These are phyloP conservation scores for Talaromyces pinophilus DNA, from an alignment of 2,329 filamentous ascomycete genomes.

Conservation along the genomic window DNA sequence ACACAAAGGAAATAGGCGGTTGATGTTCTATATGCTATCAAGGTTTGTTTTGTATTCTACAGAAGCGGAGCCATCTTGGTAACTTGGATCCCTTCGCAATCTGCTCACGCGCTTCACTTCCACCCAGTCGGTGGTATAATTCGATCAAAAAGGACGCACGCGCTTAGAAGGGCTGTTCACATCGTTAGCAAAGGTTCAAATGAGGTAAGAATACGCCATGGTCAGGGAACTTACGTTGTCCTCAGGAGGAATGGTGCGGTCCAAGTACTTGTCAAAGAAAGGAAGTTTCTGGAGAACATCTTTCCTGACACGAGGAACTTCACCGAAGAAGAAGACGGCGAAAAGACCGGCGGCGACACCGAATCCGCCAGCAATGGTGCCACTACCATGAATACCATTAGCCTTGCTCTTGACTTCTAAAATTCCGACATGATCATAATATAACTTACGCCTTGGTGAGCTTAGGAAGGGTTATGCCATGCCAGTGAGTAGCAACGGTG, in stretches of 20 bases:
- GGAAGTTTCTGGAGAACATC: conserved; percentile 65
- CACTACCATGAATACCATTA: conserved; percentile 34
- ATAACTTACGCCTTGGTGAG: conserved; percentile 29
- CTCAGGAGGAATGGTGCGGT: conserved; percentile 61
- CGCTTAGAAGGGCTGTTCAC: conserved; percentile 40
- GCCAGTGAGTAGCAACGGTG: conserved; percentile 50
- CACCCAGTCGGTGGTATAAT: neutral
- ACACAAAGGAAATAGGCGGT: conserved; percentile 23
- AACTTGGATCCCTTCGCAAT: conserved; percentile 6
- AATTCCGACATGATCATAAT: neutral
- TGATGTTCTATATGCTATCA: conserved; percentile 40
- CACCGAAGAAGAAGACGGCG: conserved; percentile 65
- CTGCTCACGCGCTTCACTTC: neutral
- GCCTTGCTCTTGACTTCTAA: neutral
- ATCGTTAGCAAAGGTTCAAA: neutral
- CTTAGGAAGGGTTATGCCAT: conserved; percentile 50
- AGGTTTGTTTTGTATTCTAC: conserved; percentile 39
- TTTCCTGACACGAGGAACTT: conserved; percentile 62
- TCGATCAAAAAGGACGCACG: conserved; percentile 19
- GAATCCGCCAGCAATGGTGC: conserved; percentile 55
- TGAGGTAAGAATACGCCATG: neutral
- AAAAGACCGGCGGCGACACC: conserved; percentile 60
- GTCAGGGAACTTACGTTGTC: conserved; percentile 54
- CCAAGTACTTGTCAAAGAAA: conserved; percentile 58
- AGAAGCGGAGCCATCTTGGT: conserved; percentile 25